Evolutionary conservation across 805 yeast species (phyloP).

Genomic region (Helenozyma rhizophorensis): DNA sequence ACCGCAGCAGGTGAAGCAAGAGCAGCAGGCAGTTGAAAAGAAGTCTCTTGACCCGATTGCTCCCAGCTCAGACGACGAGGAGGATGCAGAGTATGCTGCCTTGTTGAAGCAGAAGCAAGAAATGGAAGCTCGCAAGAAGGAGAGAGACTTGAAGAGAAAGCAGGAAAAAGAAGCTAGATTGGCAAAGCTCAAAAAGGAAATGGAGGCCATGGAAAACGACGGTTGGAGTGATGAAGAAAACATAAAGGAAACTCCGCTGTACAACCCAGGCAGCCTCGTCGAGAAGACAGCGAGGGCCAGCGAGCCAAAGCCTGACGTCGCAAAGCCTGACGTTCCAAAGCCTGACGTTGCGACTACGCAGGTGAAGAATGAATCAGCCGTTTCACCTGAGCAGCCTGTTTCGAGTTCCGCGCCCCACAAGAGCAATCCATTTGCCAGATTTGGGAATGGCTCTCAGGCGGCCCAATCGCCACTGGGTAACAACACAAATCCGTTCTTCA

Average conservation of each 20-base stretch:
- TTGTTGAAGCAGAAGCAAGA: conserved; percentile 41
- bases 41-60: too few species aligned
- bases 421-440: conserved; percentile 49
- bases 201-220: conserved; percentile 38
- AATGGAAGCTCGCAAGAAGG: conserved; percentile 40
- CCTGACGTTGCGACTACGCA: too few species aligned
- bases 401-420: conserved; percentile 6
- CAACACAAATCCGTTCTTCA: conserved; percentile 57
- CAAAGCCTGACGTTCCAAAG: conserved; percentile 5
- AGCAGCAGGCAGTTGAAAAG: conserved; percentile 11
- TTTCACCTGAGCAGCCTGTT: too few species aligned
- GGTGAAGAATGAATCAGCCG: too few species aligned
- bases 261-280: conserved; percentile 7
- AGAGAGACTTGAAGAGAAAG: conserved; percentile 47
- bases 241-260: conserved; percentile 15
- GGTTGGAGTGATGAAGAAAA: conserved; percentile 32
- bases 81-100: conserved; percentile 47
- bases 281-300: conserved; percentile 1
- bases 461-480: conserved; percentile 4
- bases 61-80: conserved; percentile 28
- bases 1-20: conserved; percentile 12
- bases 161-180: conserved; percentile 57
- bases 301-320: background rate
- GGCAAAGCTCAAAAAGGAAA: conserved; percentile 54
- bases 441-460: conserved; percentile 1